Conservation (phyloP, 2,329 filamentous ascomycete genomes). For the Paradendryphiella salina region DNA sequence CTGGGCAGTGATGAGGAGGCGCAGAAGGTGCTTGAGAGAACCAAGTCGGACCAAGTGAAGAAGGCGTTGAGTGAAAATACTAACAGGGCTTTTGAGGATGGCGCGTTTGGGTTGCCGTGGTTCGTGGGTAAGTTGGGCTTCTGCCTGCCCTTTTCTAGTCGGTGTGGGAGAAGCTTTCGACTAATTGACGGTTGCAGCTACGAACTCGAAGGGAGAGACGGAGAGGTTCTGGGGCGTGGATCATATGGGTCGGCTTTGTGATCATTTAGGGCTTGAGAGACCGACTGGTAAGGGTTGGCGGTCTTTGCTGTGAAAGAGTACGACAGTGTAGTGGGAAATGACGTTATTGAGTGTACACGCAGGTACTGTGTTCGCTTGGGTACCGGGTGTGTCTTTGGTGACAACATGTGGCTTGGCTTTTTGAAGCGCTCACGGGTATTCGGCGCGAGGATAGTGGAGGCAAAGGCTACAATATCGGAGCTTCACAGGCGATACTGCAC, state of each 20-base stretch:
- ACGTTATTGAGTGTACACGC: too few relatives aligned
- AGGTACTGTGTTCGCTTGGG: too few relatives aligned
- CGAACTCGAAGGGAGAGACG: slow-evolving; percentile 56
- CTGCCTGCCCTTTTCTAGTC: neutral
- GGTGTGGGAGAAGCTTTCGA: neutral
- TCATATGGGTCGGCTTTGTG: slow-evolving; percentile 59
- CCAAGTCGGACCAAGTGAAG: slow-evolving; percentile 52
- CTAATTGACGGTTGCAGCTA: slow-evolving; percentile 46
- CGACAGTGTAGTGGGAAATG: too few relatives aligned
- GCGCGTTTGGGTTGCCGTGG: slow-evolving; percentile 65
- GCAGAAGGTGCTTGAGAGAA: slow-evolving; percentile 48
- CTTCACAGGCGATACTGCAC: neutral
- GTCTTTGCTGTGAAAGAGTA: slow-evolving; percentile 43
- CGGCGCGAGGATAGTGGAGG: too few relatives aligned
- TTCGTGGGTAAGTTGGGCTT: slow-evolving; percentile 48
- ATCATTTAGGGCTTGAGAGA: slow-evolving; percentile 57
- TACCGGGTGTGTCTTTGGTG: too few relatives aligned
- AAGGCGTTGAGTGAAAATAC: slow-evolving; percentile 54
- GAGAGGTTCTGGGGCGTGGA: slow-evolving; percentile 65
- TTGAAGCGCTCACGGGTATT: neutral
- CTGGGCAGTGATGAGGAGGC: slow-evolving; percentile 54
- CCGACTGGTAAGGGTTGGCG: slow-evolving; percentile 43
- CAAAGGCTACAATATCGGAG: neutral
- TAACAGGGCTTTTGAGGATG: slow-evolving; percentile 55
- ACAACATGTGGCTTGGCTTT: neutral